Evolutionary conservation across 129 eudicot genomes (phyloP).

Genomic region (Helichrysum umbraculigerum): DNA sequence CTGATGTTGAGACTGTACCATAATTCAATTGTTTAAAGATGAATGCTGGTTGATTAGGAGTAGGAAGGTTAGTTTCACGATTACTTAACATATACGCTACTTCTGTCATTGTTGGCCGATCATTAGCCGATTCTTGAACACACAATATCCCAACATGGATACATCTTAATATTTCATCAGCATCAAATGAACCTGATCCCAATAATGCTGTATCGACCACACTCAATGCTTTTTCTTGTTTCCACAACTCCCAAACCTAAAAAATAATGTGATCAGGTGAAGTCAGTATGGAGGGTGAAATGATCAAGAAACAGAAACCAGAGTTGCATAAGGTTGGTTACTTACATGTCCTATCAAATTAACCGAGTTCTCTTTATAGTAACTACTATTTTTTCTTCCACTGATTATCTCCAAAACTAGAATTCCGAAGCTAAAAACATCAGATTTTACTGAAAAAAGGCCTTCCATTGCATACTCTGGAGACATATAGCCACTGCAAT

Average conservation of each 20-base stretch:
- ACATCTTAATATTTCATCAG: constrained; percentile 46
- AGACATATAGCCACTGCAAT: constrained; percentile 73
- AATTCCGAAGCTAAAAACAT: constrained; percentile 64
- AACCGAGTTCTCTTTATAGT: constrained; percentile 35
- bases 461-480: constrained; percentile 82
- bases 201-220: constrained; percentile 46
- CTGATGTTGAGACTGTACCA: constrained; percentile 24
- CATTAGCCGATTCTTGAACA: constrained; percentile 55
- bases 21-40: constrained; percentile 27
- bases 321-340: not conserved
- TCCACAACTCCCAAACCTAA: constrained; percentile 67
- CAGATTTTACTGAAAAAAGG: constrained; percentile 52
- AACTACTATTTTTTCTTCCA: constrained; percentile 52
- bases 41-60: constrained; percentile 59
- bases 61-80: constrained; percentile 36
- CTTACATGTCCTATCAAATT: constrained; percentile 66
- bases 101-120: constrained; percentile 57
- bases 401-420: constrained; percentile 57
- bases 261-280: not conserved
- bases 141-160: constrained; percentile 61
- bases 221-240: constrained; percentile 35
- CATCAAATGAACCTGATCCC: constrained; percentile 24
- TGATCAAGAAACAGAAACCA: not conserved
- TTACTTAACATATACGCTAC: constrained; percentile 51
- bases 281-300: not conserved